These are phyloP conservation scores for Fusarium tjaetaba DNA, from an alignment of 2,329 filamentous ascomycete species.

Conservation along the genomic window DNA sequence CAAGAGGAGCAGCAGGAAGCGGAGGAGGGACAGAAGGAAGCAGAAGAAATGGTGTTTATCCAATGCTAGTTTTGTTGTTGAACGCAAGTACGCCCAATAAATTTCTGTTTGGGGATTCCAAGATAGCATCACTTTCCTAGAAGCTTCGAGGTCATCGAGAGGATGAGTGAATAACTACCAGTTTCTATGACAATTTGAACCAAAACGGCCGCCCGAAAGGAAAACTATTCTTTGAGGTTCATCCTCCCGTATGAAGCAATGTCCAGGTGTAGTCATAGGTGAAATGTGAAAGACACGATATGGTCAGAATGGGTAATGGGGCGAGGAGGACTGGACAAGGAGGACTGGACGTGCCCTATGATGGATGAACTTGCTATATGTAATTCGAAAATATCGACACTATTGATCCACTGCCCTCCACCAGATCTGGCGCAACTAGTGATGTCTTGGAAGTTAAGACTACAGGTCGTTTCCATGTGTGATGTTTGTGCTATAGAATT, in stretches of 20 bases:
- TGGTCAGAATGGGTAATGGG: not conserved
- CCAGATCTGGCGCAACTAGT: not conserved
- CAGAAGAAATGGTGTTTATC: not conserved
- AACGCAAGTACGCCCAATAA: not conserved
- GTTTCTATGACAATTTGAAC: not conserved
- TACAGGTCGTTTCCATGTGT: not conserved
- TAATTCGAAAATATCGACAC: too few relatives aligned
- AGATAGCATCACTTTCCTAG: not conserved
- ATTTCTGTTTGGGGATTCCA: not conserved
- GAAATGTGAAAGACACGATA: not conserved
- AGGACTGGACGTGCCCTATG: not conserved
- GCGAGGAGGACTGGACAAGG: not conserved
- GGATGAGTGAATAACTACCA: not conserved
- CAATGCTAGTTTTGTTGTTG: not conserved
- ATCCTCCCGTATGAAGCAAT: not conserved
- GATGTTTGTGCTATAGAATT: not conserved
- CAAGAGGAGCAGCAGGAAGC: not conserved
- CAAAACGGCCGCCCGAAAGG: not conserved
- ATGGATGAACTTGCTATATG: not conserved
- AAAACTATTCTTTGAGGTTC: too few relatives aligned
- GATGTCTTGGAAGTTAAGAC: not conserved
- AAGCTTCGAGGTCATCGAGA: not conserved
- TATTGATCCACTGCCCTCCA: not conserved
- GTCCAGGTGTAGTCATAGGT: not conserved
- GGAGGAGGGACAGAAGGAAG: not conserved